These are phyloP conservation scores for Syncephalastrum racemosum DNA, from an alignment of 371 early-diverging fungal genomes.

Conservation along the genomic window DNA sequence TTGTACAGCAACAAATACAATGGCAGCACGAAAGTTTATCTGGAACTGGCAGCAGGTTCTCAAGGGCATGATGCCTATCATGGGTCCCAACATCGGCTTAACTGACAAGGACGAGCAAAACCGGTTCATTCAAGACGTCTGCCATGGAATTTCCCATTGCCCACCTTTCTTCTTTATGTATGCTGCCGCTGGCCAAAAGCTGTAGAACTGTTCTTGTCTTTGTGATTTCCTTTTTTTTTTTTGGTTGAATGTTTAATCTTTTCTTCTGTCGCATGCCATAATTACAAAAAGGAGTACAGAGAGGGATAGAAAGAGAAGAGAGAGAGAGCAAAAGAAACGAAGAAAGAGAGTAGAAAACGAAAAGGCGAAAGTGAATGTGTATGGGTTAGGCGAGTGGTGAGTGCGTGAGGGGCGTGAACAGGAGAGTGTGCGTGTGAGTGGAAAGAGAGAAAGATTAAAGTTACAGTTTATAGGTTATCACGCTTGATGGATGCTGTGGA, in stretches of 20 bases:
- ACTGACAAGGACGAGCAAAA: not conserved
- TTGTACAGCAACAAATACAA: slow-evolving; percentile 12
- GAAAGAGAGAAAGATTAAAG: too few relatives aligned
- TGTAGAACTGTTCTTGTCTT: not conserved
- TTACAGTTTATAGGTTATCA: slow-evolving; percentile 23
- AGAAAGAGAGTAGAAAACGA: too few relatives aligned
- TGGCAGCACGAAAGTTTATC: slow-evolving; percentile 20
- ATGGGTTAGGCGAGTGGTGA: too few relatives aligned
- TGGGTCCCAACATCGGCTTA: slow-evolving; percentile 17
- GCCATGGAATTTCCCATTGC: not conserved
- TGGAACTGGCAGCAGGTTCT: slow-evolving; percentile 23
- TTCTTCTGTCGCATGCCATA: slow-evolving; percentile 9
- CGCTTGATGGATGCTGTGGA: slow-evolving; percentile 20
- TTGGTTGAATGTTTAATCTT: not conserved
- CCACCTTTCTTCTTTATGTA: slow-evolving; percentile 6
- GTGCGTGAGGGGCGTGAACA: too few relatives aligned
- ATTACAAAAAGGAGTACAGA: slow-evolving; percentile 9
- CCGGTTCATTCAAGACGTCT: not conserved
- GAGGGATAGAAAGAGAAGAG: too few relatives aligned
- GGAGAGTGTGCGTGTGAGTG: too few relatives aligned
- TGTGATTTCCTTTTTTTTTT: too few relatives aligned
- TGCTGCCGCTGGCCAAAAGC: slow-evolving; percentile 1
- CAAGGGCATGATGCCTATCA: slow-evolving; percentile 14
- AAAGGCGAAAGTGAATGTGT: too few relatives aligned
- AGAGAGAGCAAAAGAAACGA: too few relatives aligned